These are phyloP conservation scores for Ulmus americana DNA, from an alignment of 331 rosid genomes.

Conservation along the genomic window DNA sequence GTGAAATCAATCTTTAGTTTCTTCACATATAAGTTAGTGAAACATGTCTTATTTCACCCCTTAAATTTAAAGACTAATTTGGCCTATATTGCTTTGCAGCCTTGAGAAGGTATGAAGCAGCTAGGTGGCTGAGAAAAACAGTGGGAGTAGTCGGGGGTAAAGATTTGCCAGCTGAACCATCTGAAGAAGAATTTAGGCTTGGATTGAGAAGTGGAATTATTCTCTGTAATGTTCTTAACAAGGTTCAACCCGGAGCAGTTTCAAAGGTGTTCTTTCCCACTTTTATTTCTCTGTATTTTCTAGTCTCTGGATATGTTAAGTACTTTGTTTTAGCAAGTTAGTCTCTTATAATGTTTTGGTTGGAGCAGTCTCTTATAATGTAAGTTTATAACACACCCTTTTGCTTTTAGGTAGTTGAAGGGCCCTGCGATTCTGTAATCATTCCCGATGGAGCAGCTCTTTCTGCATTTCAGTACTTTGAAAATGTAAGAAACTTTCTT, in stretches of 20 bases:
- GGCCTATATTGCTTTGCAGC: constrained; percentile 35
- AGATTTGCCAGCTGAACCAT: constrained; percentile 83
- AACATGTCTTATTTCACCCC: background rate
- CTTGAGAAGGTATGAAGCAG: constrained; percentile 81
- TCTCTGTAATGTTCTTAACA: constrained; percentile 79
- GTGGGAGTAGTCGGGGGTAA: constrained; percentile 79
- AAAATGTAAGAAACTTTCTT: constrained; percentile 79
- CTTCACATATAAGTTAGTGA: background rate
- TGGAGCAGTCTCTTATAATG: background rate
- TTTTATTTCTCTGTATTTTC: background rate
- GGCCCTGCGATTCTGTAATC: constrained; percentile 49
- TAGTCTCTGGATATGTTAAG: background rate
- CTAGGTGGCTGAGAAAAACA: constrained; percentile 68
- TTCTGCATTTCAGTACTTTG: constrained; percentile 70
- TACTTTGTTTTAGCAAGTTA: background rate
- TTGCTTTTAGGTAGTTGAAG: constrained; percentile 66
- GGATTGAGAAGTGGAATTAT: constrained; percentile 85
- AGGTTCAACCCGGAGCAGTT: constrained; percentile 69
- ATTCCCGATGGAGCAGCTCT: constrained; percentile 74
- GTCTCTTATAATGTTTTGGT: background rate
- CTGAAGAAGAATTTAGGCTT: constrained; percentile 75
- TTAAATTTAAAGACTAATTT: no score
- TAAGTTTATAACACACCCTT: background rate
- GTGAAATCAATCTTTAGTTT: background rate
- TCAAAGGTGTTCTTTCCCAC: constrained; percentile 41